Conservation (phyloP, 2,329 filamentous ascomycete genomes). For the Aspergillus jensenii region DNA sequence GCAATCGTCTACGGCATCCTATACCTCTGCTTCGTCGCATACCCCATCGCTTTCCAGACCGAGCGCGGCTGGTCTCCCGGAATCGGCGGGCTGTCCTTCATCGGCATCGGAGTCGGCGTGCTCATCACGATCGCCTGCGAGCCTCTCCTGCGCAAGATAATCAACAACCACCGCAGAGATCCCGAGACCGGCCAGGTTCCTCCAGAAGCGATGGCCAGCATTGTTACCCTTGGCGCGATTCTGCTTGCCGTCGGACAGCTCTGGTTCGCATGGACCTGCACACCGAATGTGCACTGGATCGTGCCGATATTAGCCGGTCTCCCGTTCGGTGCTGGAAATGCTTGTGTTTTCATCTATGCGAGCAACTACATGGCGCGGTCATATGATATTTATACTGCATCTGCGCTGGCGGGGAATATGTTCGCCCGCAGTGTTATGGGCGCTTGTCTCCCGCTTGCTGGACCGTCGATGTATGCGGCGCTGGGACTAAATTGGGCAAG, state of each 20-base stretch:
- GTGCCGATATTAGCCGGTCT: constrained; percentile 73
- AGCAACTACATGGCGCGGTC: constrained; percentile 45
- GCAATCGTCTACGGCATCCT: constrained; percentile 17
- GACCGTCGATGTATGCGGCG: constrained; percentile 65
- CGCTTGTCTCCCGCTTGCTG: constrained; percentile 70
- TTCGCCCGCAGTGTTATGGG: constrained; percentile 58
- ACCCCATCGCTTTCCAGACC: not conserved
- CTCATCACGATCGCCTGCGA: not conserved
- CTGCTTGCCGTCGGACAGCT: constrained; percentile 73
- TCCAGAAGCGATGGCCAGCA: constrained; percentile 74
- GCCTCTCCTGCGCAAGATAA: not conserved
- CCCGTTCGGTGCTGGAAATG: constrained; percentile 76
- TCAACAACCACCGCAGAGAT: not conserved
- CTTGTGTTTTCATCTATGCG: constrained; percentile 74
- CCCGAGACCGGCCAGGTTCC: constrained; percentile 27
- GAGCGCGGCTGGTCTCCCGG: not conserved
- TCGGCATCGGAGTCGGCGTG: not conserved
- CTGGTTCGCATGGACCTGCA: constrained; percentile 80
- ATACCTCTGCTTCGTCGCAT: not conserved
- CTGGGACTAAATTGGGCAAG: constrained; percentile 75
- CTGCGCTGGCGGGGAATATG: constrained; percentile 47
- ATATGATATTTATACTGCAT: constrained; percentile 37
- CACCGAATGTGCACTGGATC: constrained; percentile 75
- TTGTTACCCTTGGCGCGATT: constrained; percentile 75
- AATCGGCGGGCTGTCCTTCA: not conserved